These are phyloP conservation scores for Auxenochlorella pyrenoidosa DNA, from an alignment of 139 green algal genomes.

Conservation along the genomic window DNA sequence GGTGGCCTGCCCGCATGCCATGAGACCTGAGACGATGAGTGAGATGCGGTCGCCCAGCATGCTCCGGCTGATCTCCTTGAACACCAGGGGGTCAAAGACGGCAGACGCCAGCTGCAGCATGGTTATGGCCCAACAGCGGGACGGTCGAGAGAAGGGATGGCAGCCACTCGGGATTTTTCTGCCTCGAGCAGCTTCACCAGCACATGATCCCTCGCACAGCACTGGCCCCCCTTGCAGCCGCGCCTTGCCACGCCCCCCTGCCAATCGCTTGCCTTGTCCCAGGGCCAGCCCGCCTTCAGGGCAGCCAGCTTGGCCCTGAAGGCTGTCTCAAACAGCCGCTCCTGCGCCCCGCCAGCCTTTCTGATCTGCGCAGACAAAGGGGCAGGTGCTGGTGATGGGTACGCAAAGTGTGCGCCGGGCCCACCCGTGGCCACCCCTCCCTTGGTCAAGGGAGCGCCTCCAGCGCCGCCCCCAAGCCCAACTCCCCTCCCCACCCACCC, in stretches of 20 bases:
- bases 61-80: conserved; percentile 70
- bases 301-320: conserved; percentile 76
- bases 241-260: not conserved
- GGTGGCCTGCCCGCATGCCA: not conserved
- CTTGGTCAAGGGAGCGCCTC: too few species aligned
- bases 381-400: too few species aligned
- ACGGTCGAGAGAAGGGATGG: too few species aligned
- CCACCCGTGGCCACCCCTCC: too few species aligned
- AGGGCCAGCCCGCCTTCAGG: conserved; percentile 59
- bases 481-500: too few species aligned
- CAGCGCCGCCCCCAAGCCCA: too few species aligned
- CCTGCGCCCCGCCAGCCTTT: conserved; percentile 55
- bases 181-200: too few species aligned
- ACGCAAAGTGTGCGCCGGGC: too few species aligned
- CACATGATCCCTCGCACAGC: too few species aligned
- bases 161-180: too few species aligned
- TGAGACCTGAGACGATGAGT: conserved; percentile 76
- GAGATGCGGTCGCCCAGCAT: conserved; percentile 72
- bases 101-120: conserved; percentile 33
- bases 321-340: conserved; percentile 77
- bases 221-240: not conserved
- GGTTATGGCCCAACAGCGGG: too few species aligned
- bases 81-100: conserved; percentile 76
- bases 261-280: conserved; percentile 19
- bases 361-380: conserved; percentile 29